Evolutionary conservation across 1,139 yeast genomes (phyloP).

Genomic region (Magnusiomyces tetraspermus): DNA sequence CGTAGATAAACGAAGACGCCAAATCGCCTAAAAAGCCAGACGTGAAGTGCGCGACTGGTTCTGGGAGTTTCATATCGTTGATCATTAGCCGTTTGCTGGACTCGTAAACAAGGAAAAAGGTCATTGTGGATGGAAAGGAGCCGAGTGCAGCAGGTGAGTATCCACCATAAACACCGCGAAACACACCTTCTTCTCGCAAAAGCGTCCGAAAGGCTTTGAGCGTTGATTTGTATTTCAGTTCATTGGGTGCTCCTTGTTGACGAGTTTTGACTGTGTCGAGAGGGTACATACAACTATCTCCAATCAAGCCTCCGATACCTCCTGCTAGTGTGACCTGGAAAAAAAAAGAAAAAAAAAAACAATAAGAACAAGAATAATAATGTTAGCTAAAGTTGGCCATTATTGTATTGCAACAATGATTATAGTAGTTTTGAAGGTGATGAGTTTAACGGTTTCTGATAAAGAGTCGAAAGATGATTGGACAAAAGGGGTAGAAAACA

Average conservation of each 20-base stretch:
- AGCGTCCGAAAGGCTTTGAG: slow-evolving; percentile 65
- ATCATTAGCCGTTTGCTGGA: slow-evolving; percentile 63
- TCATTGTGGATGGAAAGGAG: slow-evolving; percentile 77
- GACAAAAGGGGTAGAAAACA: background rate
- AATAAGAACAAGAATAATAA: background rate
- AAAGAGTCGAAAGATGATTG: background rate
- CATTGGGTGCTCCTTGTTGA: slow-evolving; percentile 82
- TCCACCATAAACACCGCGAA: slow-evolving; percentile 84
- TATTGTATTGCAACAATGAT: background rate
- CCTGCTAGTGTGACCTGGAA: slow-evolving; percentile 47
- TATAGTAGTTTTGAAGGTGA: too few species aligned
- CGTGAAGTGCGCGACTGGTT: slow-evolving; percentile 65
- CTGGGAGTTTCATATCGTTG: slow-evolving; percentile 52
- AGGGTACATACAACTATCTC: slow-evolving; percentile 91
- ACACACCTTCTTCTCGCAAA: slow-evolving; percentile 69
- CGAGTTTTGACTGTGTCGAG: slow-evolving; percentile 93
- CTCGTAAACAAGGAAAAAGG: slow-evolving; percentile 88
- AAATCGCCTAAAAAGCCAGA: slow-evolving; percentile 91
- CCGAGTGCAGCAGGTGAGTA: slow-evolving; percentile 88
- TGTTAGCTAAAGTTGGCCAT: background rate
- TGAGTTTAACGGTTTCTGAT: too few species aligned
- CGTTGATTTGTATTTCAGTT: slow-evolving; percentile 54
- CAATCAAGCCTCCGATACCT: slow-evolving; percentile 89
- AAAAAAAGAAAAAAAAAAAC: background rate
- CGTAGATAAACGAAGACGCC: slow-evolving; percentile 83